These are phyloP conservation scores for Gnetum montanum DNA, from an alignment of 75 land plant species.

Conservation along the genomic window DNA sequence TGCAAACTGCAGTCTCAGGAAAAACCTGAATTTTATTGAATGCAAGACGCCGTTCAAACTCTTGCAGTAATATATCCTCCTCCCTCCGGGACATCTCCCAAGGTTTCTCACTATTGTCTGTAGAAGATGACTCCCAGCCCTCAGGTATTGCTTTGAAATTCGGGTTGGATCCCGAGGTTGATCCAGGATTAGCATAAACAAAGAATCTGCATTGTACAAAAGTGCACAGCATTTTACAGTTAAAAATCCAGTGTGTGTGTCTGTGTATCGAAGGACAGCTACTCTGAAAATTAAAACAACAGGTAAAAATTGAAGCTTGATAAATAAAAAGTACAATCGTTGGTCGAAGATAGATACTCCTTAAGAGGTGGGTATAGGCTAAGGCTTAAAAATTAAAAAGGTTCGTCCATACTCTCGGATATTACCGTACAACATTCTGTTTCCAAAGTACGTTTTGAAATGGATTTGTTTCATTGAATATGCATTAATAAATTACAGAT, in stretches of 20 bases:
- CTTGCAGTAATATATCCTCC: slow-evolving; percentile 77
- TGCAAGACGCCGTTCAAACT: slow-evolving; percentile 74
- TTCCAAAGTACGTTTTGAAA: too few relatives aligned
- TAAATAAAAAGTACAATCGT: too few relatives aligned
- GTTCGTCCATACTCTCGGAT: too few relatives aligned
- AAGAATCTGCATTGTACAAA: slow-evolving; percentile 39
- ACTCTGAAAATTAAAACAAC: too few relatives aligned
- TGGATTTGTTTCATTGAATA: too few relatives aligned
- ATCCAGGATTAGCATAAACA: slow-evolving; percentile 21
- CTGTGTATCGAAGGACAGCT: too few relatives aligned
- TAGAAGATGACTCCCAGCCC: slow-evolving; percentile 63
- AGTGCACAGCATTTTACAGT: neutral
- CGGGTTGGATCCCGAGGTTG: slow-evolving; percentile 22
- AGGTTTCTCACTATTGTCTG: slow-evolving; percentile 40
- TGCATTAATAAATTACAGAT: too few relatives aligned
- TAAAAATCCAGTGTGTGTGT: neutral
- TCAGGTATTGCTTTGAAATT: slow-evolving; percentile 60
- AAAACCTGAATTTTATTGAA: slow-evolving; percentile 74
- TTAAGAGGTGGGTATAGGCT: too few relatives aligned
- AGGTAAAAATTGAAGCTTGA: too few relatives aligned
- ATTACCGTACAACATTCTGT: too few relatives aligned
- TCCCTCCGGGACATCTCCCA: slow-evolving; percentile 76
- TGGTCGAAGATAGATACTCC: too few relatives aligned
- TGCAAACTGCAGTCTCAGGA: slow-evolving; percentile 2
- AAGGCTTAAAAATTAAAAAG: too few relatives aligned